These are phyloP conservation scores for Lodderomyces metapsilosis DNA, from an alignment of 1,139 yeast species.

Conservation along the genomic window DNA sequence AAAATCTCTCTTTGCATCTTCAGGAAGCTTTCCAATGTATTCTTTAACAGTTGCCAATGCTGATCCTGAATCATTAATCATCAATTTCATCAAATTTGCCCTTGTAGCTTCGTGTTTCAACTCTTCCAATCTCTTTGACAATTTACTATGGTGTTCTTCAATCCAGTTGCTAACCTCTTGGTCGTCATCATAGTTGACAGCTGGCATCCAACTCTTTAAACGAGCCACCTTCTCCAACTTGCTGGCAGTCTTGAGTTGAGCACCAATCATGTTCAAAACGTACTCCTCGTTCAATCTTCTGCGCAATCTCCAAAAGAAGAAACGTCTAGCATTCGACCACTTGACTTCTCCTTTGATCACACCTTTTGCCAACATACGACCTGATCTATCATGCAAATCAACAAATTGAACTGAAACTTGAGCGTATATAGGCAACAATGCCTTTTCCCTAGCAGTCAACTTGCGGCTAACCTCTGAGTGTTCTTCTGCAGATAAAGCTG, in stretches of 20 bases:
- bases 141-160: conserved; percentile 68
- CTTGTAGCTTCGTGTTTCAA: conserved; percentile 66
- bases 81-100: conserved; percentile 57
- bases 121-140: conserved; percentile 61
- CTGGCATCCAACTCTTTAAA: conserved; percentile 84
- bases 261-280: conserved; percentile 71
- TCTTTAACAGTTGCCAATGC: conserved; percentile 61
- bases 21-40: conserved; percentile 56
- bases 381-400: conserved; percentile 95
- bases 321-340: conserved; percentile 88
- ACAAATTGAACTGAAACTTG: conserved; percentile 96
- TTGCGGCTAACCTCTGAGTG: conserved; percentile 62
- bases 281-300: conserved; percentile 94
- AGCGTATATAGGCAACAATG: conserved; percentile 80
- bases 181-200: conserved; percentile 71
- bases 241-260: conserved; percentile 57
- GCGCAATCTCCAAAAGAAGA: conserved; percentile 98
- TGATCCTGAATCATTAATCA: conserved; percentile 55
- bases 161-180: conserved; percentile 82
- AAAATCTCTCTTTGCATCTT: conserved; percentile 58
- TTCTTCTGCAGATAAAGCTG: conserved; percentile 60
- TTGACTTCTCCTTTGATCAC: conserved; percentile 80
- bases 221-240: conserved; percentile 84
- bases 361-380: conserved; percentile 96
- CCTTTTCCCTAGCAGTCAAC: conserved; percentile 75